phyloP scores from a whole-genome alignment of 2,329 filamentous ascomycete species.

The Pseudonectria buxi region DNA sequence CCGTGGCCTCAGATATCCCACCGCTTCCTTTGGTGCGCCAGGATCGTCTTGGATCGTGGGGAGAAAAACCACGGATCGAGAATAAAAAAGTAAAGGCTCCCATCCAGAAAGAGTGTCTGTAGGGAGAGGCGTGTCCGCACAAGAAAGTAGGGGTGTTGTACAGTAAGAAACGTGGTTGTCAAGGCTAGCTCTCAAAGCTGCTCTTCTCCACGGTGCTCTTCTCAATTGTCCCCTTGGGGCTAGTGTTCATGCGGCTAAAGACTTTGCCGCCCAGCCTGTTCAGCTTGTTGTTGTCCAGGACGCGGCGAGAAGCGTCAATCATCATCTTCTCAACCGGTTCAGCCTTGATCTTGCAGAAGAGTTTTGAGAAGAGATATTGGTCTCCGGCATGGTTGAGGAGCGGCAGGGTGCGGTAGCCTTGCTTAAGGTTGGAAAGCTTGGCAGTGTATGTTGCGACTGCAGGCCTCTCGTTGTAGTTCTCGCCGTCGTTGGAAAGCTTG shows the following conservation, averaged over 20 bases:
- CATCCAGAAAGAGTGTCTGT: neutral
- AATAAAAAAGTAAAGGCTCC: too few relatives aligned
- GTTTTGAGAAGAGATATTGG: slow-evolving; percentile 87
- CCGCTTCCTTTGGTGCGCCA: slow-evolving; percentile 6
- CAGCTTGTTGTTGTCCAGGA: slow-evolving; percentile 42
- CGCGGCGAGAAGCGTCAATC: slow-evolving; percentile 40
- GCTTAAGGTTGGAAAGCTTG: slow-evolving; percentile 81
- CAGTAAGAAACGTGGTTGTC: neutral
- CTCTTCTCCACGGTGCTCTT: slow-evolving; percentile 44
- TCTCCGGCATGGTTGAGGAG: slow-evolving; percentile 84
- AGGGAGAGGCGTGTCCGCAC: neutral
- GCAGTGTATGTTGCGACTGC: slow-evolving; percentile 85
- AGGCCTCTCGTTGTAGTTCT: slow-evolving; percentile 52
- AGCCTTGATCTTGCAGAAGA: slow-evolving; percentile 82
- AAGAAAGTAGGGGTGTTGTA: neutral
- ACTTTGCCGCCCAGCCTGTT: slow-evolving; percentile 52
- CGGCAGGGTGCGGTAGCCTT: slow-evolving; percentile 88
- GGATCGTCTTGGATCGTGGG: slow-evolving; percentile 7
- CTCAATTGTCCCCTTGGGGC: slow-evolving; percentile 46
- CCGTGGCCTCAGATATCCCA: slow-evolving; percentile 4
- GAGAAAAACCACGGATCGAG: neutral
- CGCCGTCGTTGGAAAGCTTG: slow-evolving; percentile 74
- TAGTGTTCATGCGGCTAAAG: slow-evolving; percentile 48
- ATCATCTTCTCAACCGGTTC: slow-evolving; percentile 51
- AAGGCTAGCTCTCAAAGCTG: slow-evolving; percentile 36